These are phyloP conservation scores for Exophiala aquamarina DNA, from an alignment of 2,329 filamentous ascomycete genomes.

Conservation along the genomic window DNA sequence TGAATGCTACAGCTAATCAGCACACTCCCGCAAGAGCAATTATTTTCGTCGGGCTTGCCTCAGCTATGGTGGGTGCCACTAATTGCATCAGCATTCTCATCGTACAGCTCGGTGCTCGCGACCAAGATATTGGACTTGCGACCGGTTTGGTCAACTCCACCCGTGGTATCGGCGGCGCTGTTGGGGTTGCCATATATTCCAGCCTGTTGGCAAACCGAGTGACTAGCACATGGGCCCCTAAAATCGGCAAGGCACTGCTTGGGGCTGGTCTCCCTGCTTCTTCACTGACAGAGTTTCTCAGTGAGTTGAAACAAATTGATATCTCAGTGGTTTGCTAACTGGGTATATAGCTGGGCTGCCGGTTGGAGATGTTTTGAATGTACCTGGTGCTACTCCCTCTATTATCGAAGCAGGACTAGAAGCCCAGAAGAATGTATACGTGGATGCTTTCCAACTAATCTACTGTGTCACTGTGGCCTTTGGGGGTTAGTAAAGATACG, in stretches of 20 bases:
- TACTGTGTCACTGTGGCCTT: slow-evolving; percentile 3
- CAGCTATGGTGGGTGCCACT: slow-evolving; percentile 8
- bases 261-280: slow-evolving; percentile 11
- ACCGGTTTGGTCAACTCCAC: slow-evolving; percentile 16
- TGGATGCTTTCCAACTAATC: slow-evolving; percentile 1
- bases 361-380: not conserved
- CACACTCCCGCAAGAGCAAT: slow-evolving; percentile 13
- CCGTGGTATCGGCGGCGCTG: slow-evolving; percentile 6
- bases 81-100: slow-evolving; percentile 10
- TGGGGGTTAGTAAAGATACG: slow-evolving; percentile 3
- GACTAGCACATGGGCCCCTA: slow-evolving; percentile 5
- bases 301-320: not conserved
- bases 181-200: slow-evolving; percentile 15
- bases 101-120: slow-evolving; percentile 11
- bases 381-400: not conserved
- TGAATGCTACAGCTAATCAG: slow-evolving; percentile 8
- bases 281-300: slow-evolving; percentile 10
- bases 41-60: slow-evolving; percentile 7
- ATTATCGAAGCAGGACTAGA: not conserved
- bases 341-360: not conserved
- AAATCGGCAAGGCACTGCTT: slow-evolving; percentile 7
- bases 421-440: slow-evolving; percentile 3
- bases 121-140: slow-evolving; percentile 16
- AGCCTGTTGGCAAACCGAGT: slow-evolving; percentile 10
- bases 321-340: too few relatives aligned